Conservation (phyloP, 2,329 filamentous ascomycete species). For the Fusarium praegraminearum region DNA sequence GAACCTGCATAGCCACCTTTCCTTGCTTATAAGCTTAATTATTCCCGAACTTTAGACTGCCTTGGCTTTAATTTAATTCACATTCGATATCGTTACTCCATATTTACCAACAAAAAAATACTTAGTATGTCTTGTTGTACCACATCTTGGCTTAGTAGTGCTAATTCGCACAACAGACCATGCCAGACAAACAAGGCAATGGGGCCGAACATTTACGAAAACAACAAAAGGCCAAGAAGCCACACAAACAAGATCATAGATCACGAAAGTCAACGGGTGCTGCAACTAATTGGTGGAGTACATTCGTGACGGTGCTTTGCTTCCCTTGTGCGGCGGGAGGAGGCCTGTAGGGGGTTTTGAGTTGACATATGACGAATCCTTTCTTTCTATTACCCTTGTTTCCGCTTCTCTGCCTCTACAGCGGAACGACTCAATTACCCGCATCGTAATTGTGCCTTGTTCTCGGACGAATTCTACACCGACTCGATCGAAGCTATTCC, state of each 20-base stretch:
- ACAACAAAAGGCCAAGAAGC: neutral
- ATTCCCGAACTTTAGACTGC: neutral
- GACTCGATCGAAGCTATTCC: neutral
- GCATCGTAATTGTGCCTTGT: neutral
- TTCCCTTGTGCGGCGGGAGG: neutral
- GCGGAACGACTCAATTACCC: neutral
- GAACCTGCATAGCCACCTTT: neutral
- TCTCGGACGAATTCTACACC: constrained; percentile 1
- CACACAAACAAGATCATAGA: neutral
- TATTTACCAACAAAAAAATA: neutral
- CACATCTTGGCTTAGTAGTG: neutral
- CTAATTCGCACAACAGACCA: neutral
- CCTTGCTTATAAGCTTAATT: neutral
- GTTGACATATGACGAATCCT: neutral
- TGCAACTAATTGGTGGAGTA: neutral
- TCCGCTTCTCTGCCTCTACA: neutral
- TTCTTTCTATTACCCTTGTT: neutral
- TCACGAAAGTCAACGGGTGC: neutral
- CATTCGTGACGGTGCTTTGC: neutral
- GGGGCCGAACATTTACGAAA: neutral
- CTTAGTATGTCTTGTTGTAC: neutral
- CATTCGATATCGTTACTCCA: neutral
- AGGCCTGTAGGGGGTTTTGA: neutral
- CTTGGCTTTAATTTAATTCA: neutral
- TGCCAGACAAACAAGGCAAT: neutral